phyloP scores from a whole-genome alignment of 2,329 filamentous ascomycete genomes.

The Colletotrichum coccodes region DNA sequence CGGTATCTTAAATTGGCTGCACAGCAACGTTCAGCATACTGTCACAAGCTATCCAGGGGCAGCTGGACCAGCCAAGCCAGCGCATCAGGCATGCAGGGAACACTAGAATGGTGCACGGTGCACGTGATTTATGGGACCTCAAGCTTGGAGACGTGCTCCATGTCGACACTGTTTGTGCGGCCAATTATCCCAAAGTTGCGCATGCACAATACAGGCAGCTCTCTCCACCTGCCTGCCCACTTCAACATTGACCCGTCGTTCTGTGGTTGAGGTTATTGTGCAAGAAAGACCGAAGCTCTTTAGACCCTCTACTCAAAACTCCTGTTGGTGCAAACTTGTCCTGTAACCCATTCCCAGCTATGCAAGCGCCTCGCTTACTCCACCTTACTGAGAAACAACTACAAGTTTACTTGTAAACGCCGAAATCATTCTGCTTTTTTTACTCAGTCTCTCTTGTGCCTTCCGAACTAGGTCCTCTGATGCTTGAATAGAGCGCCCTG shows the following conservation, averaged over 20 bases:
- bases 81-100: not conserved
- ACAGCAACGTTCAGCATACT: conserved; percentile 15
- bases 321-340: too few relatives aligned
- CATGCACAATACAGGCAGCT: not conserved
- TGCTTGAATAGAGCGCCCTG: not conserved
- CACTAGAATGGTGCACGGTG: not conserved
- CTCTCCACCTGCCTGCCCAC: not conserved
- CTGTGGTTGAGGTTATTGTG: not conserved
- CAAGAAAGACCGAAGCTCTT: not conserved
- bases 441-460: too few relatives aligned
- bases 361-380: not conserved
- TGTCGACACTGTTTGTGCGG: too few relatives aligned
- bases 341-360: too few relatives aligned
- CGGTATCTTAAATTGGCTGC: conserved; percentile 29
- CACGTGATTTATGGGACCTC: conserved; percentile 7
- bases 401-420: not conserved
- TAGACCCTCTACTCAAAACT: too few relatives aligned
- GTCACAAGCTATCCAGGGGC: conserved; percentile 26
- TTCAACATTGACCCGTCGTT: not conserved
- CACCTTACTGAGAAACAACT: not conserved
- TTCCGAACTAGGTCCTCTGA: too few relatives aligned
- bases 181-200: too few relatives aligned
- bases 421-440: not conserved
- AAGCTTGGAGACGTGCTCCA: too few relatives aligned
- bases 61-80: conserved; percentile 1